Evolutionary conservation across 371 early-diverging fungal species (phyloP).

Genomic region (Syncephalastrum sp.): DNA sequence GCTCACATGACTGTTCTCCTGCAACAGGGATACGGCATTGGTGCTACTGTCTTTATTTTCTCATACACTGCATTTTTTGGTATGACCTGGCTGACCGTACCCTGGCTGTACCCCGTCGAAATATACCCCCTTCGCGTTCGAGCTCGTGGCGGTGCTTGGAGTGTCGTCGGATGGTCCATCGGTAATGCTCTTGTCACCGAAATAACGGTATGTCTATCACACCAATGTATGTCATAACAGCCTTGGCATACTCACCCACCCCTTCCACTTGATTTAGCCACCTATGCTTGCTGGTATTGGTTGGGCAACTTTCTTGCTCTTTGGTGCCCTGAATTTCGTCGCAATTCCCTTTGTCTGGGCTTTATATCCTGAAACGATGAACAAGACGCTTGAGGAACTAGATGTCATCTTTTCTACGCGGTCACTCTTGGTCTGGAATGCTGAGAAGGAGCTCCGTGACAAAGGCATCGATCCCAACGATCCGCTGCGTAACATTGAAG

Average conservation of each 20-base stretch:
- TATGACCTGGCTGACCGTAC: constrained; percentile 40
- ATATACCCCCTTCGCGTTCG: constrained; percentile 39
- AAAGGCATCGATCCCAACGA: constrained; percentile 16
- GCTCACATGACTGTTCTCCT: background rate
- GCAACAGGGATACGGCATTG: constrained; percentile 27
- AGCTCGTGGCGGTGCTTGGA: constrained; percentile 43
- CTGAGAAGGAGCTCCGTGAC: constrained; percentile 30
- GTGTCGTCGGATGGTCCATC: constrained; percentile 47
- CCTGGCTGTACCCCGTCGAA: constrained; percentile 45
- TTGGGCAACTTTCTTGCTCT: constrained; percentile 41
- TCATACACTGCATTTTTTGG: constrained; percentile 37
- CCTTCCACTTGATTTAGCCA: constrained; percentile 4
- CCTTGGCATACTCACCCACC: no score
- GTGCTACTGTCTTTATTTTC: constrained; percentile 36
- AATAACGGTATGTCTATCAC: constrained; percentile 18
- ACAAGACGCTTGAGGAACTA: constrained; percentile 39
- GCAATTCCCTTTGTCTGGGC: constrained; percentile 39
- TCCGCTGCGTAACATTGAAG: constrained; percentile 7
- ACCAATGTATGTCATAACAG: no score
- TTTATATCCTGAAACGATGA: constrained; percentile 37
- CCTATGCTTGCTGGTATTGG: constrained; percentile 38
- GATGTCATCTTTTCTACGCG: constrained; percentile 39
- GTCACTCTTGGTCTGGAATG: constrained; percentile 42
- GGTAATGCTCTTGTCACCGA: constrained; percentile 43
- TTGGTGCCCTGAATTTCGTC: constrained; percentile 37